These are phyloP conservation scores for Diaporthe longicolla DNA, from an alignment of 2,329 filamentous ascomycete species.

Conservation along the genomic window DNA sequence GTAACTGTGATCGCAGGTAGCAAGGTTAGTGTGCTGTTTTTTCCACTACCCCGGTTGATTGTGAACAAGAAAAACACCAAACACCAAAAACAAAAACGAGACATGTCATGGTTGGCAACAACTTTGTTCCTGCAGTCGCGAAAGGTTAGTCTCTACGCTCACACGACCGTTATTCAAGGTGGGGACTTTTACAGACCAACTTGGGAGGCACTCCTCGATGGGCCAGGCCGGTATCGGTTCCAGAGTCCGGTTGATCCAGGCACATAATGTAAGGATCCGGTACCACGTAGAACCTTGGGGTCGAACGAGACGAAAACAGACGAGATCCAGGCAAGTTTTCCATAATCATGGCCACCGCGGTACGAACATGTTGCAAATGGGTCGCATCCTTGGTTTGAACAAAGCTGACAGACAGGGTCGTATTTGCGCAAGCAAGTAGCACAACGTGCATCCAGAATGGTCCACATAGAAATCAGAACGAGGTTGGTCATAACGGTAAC, in stretches of 20 bases:
- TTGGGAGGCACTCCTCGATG: slow-evolving; percentile 43
- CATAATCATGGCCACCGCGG: background rate
- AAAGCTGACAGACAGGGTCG: background rate
- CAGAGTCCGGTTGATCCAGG: slow-evolving; percentile 38
- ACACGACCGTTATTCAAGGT: slow-evolving; percentile 35
- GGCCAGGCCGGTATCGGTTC: slow-evolving; percentile 29
- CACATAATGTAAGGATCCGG: background rate
- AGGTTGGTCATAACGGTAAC: background rate
- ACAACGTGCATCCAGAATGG: slow-evolving; percentile 11
- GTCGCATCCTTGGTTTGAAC: background rate
- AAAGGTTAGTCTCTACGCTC: slow-evolving; percentile 53
- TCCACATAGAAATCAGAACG: background rate
- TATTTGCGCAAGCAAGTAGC: background rate
- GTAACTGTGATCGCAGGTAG: slow-evolving; percentile 69
- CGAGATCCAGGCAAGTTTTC: background rate
- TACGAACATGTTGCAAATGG: background rate
- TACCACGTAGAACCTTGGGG: background rate
- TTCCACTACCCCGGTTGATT: slow-evolving; percentile 56
- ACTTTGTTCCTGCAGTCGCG: slow-evolving; percentile 67
- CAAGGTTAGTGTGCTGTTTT: slow-evolving; percentile 70
- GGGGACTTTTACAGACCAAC: slow-evolving; percentile 56
- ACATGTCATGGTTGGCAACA: slow-evolving; percentile 59
- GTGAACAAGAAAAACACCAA: slow-evolving; percentile 50
- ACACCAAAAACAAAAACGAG: slow-evolving; percentile 50
- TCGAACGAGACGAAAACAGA: background rate